These are phyloP conservation scores for Neopestalotiopsis sp. DNA, from an alignment of 2,329 filamentous ascomycete genomes.

Conservation along the genomic window DNA sequence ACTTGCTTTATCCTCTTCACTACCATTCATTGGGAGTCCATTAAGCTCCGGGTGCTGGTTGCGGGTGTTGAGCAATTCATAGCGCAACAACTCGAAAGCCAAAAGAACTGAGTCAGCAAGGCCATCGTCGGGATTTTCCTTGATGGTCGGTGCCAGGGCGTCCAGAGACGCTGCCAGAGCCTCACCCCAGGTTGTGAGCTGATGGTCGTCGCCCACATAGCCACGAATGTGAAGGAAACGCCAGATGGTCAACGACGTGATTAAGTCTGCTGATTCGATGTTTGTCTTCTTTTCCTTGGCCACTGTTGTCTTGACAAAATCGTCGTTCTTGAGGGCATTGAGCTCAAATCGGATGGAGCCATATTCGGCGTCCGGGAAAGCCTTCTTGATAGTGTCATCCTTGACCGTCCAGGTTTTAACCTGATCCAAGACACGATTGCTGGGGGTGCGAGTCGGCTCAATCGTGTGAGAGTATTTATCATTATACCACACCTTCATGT, in stretches of 20 bases:
- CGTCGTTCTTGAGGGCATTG: constrained; percentile 69
- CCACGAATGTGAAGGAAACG: constrained; percentile 88
- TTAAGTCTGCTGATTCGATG: constrained; percentile 70
- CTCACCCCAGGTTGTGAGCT: constrained; percentile 83
- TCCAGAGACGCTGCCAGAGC: constrained; percentile 75
- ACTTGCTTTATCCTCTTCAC: constrained; percentile 76
- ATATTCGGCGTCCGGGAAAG: constrained; percentile 49
- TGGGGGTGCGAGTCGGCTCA: constrained; percentile 58
- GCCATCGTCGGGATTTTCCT: constrained; percentile 48
- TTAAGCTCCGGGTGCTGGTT: constrained; percentile 61
- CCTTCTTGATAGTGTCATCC: constrained; percentile 57
- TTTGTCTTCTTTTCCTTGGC: constrained; percentile 63
- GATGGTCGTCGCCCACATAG: constrained; percentile 80
- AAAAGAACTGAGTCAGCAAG: constrained; percentile 82
- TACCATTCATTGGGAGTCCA: constrained; percentile 60
- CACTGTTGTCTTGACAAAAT: constrained; percentile 74
- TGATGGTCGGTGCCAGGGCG: constrained; percentile 60
- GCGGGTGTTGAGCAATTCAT: constrained; percentile 77
- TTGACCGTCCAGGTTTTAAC: constrained; percentile 76
- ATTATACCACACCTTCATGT: constrained; percentile 85
- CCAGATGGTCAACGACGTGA: constrained; percentile 79
- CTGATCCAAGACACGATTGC: constrained; percentile 52
- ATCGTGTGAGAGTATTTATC: constrained; percentile 71
- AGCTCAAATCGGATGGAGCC: constrained; percentile 66
- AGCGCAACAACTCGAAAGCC: constrained; percentile 83